Conservation (phyloP, 306 rosid species). For the Mimosa bimucronata region DNA sequence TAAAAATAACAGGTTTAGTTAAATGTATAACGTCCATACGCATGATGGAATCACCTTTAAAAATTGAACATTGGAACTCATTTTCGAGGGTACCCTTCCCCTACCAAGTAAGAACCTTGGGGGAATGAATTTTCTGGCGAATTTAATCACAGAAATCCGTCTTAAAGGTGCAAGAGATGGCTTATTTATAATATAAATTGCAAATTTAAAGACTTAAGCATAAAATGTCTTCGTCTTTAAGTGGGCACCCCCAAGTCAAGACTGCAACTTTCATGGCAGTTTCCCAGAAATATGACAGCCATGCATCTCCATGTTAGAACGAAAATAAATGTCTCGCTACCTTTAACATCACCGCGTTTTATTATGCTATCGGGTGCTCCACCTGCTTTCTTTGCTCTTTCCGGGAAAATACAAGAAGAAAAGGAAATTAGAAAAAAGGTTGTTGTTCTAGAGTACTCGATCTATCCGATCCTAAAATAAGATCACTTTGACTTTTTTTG, state of each 20-base stretch:
- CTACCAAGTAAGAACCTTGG: neutral
- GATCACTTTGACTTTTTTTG: no score
- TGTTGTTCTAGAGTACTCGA: no score
- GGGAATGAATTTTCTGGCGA: neutral
- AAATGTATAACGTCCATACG: neutral
- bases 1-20: no score
- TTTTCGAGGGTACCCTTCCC: no score
- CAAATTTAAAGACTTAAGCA: neutral
- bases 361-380: neutral
- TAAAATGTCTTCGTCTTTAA: neutral
- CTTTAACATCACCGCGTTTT: neutral
- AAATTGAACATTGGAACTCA: no score
- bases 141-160: neutral
- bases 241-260: neutral
- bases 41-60: neutral
- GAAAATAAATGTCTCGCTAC: neutral
- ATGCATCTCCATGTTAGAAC: neutral
- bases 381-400: neutral
- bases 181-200: no score
- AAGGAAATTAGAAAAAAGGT: no score
- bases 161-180: no score
- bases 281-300: neutral
- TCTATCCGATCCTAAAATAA: no score
- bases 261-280: neutral
- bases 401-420: neutral